Evolutionary conservation across 176 grass and related monocot species (phyloP), one percentile per base, ranked within the genome.

Genomic region (Areca catechu): DNA sequence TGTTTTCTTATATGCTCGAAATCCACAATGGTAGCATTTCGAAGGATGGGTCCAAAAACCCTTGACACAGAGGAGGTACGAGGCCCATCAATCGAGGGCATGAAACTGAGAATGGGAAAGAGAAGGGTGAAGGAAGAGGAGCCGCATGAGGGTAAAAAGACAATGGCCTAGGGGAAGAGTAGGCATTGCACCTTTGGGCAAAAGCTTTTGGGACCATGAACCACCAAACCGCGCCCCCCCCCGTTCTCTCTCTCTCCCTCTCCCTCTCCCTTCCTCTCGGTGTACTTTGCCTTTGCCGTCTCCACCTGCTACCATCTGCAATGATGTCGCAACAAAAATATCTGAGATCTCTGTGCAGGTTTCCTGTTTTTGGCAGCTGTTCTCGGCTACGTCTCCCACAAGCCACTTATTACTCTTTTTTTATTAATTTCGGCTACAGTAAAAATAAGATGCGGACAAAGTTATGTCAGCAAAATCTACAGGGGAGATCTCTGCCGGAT

Each of bases 401-500:
- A n/a, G n/a, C n/a, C n/a, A n/a, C n/a, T n/a, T n/a, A n/a, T n/a
- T n/a, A n/a, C n/a, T n/a, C n/a, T n/a, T 30, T 30, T 30, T 30
- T 30, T 5, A 30, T 30, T 6, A 1, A 7, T 74, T 25, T 50
- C 55, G 22, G 55, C 4, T 52, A 67, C 68, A 66, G 63, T 66
- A 16, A 19, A 56, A 74, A 50, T 61, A 58, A 60, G 47, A 51
- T 53, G 17, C 68, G 37, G 25, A 51, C 43, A 50, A 69, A 37
- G 73, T 71, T 71, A 84, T 63, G 74, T 87, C 77, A 81, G 77
- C 80, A 21, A 81, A 72, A 93, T 84, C 70, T 48, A 78, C 58
- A 14, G 52, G 58, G 54, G 72, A 78, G 70, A 71, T 72, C 54
- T 56, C 71, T 68, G 76, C 21, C 83, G 47, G 22, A 75, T 62